Evolutionary conservation across 768 basidiomycete genomes (phyloP).

Genomic region (Collybiopsis luxurians): DNA sequence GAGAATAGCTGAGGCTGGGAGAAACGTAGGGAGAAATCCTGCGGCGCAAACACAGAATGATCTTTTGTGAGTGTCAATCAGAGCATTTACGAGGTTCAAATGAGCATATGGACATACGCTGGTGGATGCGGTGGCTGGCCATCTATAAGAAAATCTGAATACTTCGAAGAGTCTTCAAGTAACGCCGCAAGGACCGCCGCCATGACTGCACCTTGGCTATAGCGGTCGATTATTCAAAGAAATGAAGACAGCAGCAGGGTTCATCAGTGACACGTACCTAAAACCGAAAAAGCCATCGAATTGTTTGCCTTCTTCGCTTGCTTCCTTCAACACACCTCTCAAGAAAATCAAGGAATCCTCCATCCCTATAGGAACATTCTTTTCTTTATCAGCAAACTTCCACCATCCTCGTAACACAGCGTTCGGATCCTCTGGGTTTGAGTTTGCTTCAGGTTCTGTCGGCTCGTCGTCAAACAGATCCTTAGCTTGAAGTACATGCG

Average conservation of each 20-base stretch:
- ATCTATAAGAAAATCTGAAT: constrained; percentile 60
- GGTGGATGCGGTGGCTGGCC: constrained; percentile 72
- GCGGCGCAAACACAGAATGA: constrained; percentile 69
- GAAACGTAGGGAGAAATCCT: constrained; percentile 58
- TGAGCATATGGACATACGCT: constrained; percentile 47
- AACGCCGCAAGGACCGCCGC: constrained; percentile 69
- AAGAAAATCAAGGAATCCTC: constrained; percentile 54
- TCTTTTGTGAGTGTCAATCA: constrained; percentile 34
- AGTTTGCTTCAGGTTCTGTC: constrained; percentile 38
- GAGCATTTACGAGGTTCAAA: not conserved
- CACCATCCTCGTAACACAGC: constrained; percentile 60
- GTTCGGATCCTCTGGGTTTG: constrained; percentile 39
- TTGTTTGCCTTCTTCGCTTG: constrained; percentile 58
- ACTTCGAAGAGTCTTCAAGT: constrained; percentile 51
- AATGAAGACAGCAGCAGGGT: too few relatives aligned
- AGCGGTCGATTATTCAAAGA: not conserved
- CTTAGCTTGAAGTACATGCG: constrained; percentile 61
- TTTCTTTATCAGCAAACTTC: constrained; percentile 45
- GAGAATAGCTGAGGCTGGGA: constrained; percentile 49
- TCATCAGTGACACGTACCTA: constrained; percentile 52
- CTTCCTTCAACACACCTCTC: constrained; percentile 52
- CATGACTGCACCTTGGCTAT: constrained; percentile 80
- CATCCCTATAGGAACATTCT: constrained; percentile 51
- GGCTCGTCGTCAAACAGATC: constrained; percentile 39
- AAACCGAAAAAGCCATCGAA: constrained; percentile 68